Base-by-base conservation (phyloP, 2,329 filamentous ascomycete species). In the Mycosphaerelloides madeirae region DNA sequence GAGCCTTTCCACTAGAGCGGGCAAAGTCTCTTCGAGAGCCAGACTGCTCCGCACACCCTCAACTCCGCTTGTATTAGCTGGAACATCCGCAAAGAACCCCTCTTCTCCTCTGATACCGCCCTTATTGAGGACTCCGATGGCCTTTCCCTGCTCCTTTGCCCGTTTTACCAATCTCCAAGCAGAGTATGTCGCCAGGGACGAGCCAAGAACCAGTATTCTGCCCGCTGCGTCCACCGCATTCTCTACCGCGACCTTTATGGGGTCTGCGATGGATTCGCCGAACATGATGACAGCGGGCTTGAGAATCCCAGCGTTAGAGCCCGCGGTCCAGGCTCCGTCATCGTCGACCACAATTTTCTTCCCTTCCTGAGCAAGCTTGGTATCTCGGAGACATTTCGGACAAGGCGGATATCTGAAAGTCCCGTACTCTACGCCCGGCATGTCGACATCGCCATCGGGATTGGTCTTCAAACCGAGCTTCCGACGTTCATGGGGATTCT, bases 231-330 rank as follows among this genome's bases (percentile, higher is more conserved):
- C 87, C 38, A 97, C 80, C 11, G 85, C 85, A 20, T 80, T 70
- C 61, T 97, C 90, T 1, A 90, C 91, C 0, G 81, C 81, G 1
- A 71, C 65, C 65, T 94, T 96, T 29, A 90, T 82, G 1, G 68
- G 59, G 1, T 69, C 66, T 0, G 79, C 73, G 38, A 97, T 95
- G 48, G 81, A 90, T 67, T 97, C 93, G 13, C 93, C 93, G 64
- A 97, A 97, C 88, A 97, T 96, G 57, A 90, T 83, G 2, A 98
- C 90, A 1, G 87, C 87, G 3, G 93, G 93, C 62, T 97, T 97
- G 43, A 98, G 66, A 29, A 97, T 80, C 2, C 91, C 93, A 0
- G 81, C 87, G 6, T 55, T 65, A 6, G 63, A 60, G 2, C 46
- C 48, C 5, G 74, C 57, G 31, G 73, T 68, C 87, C 84, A 94